phyloP scores from a whole-genome alignment of 2,329 filamentous ascomycete genomes.

The Orbilia brochopaga region DNA sequence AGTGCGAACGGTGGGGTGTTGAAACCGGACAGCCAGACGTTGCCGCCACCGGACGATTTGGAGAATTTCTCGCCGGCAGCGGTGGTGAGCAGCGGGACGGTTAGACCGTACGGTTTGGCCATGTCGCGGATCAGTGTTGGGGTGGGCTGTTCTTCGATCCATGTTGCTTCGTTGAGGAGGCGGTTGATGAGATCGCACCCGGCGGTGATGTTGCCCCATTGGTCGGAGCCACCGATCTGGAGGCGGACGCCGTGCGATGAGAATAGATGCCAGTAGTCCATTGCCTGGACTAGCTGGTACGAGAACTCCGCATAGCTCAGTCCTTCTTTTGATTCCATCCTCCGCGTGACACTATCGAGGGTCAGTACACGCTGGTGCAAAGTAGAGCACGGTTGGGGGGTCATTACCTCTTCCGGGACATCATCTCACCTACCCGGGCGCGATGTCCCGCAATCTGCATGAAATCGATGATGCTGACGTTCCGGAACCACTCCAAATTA shows the following conservation, averaged over 20 bases:
- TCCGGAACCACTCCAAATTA: slow-evolving; percentile 83
- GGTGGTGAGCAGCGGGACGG: slow-evolving; percentile 86
- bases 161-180: slow-evolving; percentile 59
- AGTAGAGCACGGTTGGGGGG: not conserved
- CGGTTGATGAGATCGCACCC: slow-evolving; percentile 85
- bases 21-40: slow-evolving; percentile 86
- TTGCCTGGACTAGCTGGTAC: slow-evolving; percentile 91
- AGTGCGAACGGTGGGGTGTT: slow-evolving; percentile 77
- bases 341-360: slow-evolving; percentile 71
- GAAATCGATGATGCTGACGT: slow-evolving; percentile 74
- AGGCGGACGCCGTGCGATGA: slow-evolving; percentile 65
- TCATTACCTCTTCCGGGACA: slow-evolving; percentile 78
- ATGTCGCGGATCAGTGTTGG: slow-evolving; percentile 30
- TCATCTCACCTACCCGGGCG: slow-evolving; percentile 82
- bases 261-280: slow-evolving; percentile 95
- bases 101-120: slow-evolving; percentile 75
- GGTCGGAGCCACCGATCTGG: slow-evolving; percentile 92
- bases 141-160: slow-evolving; percentile 46
- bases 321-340: slow-evolving; percentile 82
- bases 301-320: slow-evolving; percentile 94
- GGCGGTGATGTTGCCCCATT: slow-evolving; percentile 93
- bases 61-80: slow-evolving; percentile 87
- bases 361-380: not conserved
- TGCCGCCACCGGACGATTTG: slow-evolving; percentile 77
- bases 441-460: slow-evolving; percentile 74